These are phyloP conservation scores for Thymus quinquecostatus DNA, from an alignment of 257 asterid species.

Conservation along the genomic window DNA sequence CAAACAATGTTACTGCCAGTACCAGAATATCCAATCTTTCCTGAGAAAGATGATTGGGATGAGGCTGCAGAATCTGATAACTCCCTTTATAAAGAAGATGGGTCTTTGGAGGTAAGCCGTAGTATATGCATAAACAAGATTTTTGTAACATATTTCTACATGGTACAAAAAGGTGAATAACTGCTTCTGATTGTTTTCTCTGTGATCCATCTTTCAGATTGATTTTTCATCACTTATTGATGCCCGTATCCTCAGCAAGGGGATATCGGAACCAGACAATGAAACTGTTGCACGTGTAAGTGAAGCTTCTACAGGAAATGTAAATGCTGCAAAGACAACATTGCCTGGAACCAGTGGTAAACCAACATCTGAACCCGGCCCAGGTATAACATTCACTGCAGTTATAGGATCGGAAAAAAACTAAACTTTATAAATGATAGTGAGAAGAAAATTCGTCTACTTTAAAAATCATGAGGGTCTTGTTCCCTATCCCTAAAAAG, in stretches of 20 bases:
- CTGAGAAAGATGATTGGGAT: constrained; percentile 47
- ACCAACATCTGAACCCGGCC: constrained; percentile 33
- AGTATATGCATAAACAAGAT: constrained; percentile 5
- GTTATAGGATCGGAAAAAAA: not conserved
- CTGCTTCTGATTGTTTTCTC: constrained; percentile 24
- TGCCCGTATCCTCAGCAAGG: constrained; percentile 55
- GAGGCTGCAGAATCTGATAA: constrained; percentile 51
- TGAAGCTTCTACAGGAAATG: constrained; percentile 43
- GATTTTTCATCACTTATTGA: constrained; percentile 73
- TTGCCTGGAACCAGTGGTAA: constrained; percentile 40
- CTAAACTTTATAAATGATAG: not conserved
- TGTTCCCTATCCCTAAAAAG: not conserved
- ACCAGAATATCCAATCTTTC: constrained; percentile 62
- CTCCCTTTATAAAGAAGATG: constrained; percentile 75
- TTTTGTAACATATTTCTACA: constrained; percentile 1
- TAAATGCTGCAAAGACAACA: constrained; percentile 34
- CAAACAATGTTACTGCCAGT: constrained; percentile 56
- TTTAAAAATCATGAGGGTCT: too few relatives aligned
- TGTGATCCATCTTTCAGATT: constrained; percentile 50
- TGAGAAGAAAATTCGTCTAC: not conserved
- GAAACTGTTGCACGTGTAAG: constrained; percentile 27
- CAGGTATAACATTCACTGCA: constrained; percentile 46
- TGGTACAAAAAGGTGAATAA: not conserved
- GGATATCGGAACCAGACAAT: constrained; percentile 44
- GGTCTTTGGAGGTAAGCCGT: constrained; percentile 78